Evolutionary conservation across 2,329 filamentous ascomycete genomes (phyloP).

Genomic region (Escovopsis sp.): DNA sequence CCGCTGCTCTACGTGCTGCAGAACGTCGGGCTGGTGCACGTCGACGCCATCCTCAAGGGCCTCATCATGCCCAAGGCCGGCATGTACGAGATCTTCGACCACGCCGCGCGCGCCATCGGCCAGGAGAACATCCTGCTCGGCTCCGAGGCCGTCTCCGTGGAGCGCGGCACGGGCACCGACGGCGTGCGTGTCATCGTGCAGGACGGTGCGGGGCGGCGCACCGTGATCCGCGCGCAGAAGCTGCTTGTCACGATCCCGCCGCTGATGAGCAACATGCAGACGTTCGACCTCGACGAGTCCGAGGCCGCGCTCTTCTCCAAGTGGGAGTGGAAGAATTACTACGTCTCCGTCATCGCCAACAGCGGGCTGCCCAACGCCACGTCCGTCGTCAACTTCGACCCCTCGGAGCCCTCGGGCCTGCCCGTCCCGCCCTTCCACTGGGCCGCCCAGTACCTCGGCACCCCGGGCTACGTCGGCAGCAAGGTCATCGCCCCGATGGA

Average conservation of each 20-base stretch:
- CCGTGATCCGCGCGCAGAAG: slow-evolving; percentile 17
- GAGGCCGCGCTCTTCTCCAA: slow-evolving; percentile 20
- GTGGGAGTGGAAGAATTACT: slow-evolving; percentile 19
- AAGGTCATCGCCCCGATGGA: slow-evolving; percentile 5
- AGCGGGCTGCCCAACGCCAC: slow-evolving; percentile 10
- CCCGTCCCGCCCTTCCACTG: slow-evolving; percentile 7
- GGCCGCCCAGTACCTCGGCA: slow-evolving; percentile 3
- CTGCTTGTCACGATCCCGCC: slow-evolving; percentile 24
- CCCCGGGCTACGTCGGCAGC: slow-evolving; percentile 2
- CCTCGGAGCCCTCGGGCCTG: neutral
- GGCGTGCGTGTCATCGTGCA: slow-evolving; percentile 14
- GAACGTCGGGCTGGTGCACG: slow-evolving; percentile 9
- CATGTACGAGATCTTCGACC: slow-evolving; percentile 11
- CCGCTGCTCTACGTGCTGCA: slow-evolving; percentile 27
- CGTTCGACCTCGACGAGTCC: slow-evolving; percentile 16
- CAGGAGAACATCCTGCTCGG: slow-evolving; percentile 12
- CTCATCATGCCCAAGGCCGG: slow-evolving; percentile 5
- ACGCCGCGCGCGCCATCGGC: slow-evolving; percentile 13
- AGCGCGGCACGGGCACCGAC: slow-evolving; percentile 8
- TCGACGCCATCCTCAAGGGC: slow-evolving; percentile 2
- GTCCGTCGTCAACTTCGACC: slow-evolving; percentile 8
- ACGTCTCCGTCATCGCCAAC: slow-evolving; percentile 17
- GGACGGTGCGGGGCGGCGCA: slow-evolving; percentile 10
- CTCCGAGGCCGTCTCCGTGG: slow-evolving; percentile 8
- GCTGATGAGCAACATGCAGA: slow-evolving; percentile 15